These are phyloP conservation scores for Kingdonia uniflora DNA, from an alignment of 164 flowering plant genomes.

Conservation along the genomic window DNA sequence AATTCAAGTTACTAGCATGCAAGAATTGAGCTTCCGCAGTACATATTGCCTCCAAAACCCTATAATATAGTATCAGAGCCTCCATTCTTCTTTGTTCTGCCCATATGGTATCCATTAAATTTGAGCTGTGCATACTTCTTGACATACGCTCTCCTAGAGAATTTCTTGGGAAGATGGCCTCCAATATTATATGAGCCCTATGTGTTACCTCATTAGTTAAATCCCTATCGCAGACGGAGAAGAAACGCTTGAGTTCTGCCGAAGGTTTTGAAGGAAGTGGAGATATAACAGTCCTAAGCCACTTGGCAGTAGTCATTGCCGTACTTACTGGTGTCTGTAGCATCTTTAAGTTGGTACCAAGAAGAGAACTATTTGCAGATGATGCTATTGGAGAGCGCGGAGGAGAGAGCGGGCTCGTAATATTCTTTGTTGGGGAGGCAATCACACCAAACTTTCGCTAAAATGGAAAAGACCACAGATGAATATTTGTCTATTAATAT, in stretches of 20 bases:
- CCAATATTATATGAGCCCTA: constrained; percentile 77
- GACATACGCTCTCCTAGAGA: constrained; percentile 48
- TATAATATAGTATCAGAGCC: constrained; percentile 74
- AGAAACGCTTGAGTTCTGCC: constrained; percentile 47
- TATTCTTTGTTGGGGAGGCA: constrained; percentile 68
- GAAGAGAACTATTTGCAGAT: constrained; percentile 31
- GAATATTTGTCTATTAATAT: neutral
- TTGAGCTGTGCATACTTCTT: constrained; percentile 51
- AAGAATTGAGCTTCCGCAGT: constrained; percentile 73
- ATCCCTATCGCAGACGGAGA: constrained; percentile 72
- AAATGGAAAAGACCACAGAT: neutral
- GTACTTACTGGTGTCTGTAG: constrained; percentile 87
- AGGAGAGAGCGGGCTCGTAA: constrained; percentile 68
- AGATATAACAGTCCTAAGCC: constrained; percentile 83
- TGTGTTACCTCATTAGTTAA: constrained; percentile 58
- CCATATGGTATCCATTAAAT: constrained; percentile 87
- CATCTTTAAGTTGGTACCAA: constrained; percentile 34
- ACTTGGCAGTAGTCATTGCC: constrained; percentile 98
- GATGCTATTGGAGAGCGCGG: constrained; percentile 51
- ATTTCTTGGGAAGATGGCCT: constrained; percentile 87
- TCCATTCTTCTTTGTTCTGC: constrained; percentile 88
- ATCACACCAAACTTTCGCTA: constrained; percentile 67
- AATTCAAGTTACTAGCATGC: constrained; percentile 70
- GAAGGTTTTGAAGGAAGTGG: constrained; percentile 89
- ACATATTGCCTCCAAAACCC: constrained; percentile 93